These are phyloP conservation scores for Microthlaspi erraticum DNA, from an alignment of 345 rosid species.

Conservation along the genomic window DNA sequence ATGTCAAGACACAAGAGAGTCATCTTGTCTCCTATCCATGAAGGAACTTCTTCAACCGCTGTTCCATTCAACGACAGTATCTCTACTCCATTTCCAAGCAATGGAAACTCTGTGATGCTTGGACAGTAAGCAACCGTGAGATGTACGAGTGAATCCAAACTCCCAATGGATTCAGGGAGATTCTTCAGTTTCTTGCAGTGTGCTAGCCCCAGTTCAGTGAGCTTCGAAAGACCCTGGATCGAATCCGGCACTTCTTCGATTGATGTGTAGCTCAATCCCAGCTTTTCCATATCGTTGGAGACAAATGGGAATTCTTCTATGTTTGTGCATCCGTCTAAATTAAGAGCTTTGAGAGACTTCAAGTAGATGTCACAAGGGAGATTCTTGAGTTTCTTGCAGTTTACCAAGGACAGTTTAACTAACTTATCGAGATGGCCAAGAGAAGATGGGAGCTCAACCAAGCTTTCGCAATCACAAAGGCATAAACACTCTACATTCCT, in stretches of 20 bases:
- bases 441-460: constrained; percentile 36
- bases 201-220: background rate
- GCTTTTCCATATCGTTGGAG: constrained; percentile 18
- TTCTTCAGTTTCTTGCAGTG: constrained; percentile 33
- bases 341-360: constrained; percentile 10
- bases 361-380: constrained; percentile 15
- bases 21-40: constrained; percentile 20
- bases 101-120: constrained; percentile 28
- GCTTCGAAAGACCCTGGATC: constrained; percentile 18
- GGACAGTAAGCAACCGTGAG: constrained; percentile 27
- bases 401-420: constrained; percentile 16
- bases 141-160: constrained; percentile 14
- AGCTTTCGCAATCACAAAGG: constrained; percentile 26
- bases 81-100: constrained; percentile 21
- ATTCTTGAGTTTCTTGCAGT: constrained; percentile 32
- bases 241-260: constrained; percentile 30
- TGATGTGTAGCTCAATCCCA: constrained; percentile 25
- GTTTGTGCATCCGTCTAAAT: constrained; percentile 33
- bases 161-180: constrained; percentile 39
- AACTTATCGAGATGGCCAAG: constrained; percentile 33
- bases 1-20: constrained; percentile 14
- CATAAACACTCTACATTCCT: constrained; percentile 23
- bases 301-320: constrained; percentile 36
- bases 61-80: constrained; percentile 10
- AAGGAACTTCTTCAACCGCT: constrained; percentile 29